These are phyloP conservation scores for Thermoascus crustaceus DNA, from an alignment of 2,329 filamentous ascomycete species.

Conservation along the genomic window DNA sequence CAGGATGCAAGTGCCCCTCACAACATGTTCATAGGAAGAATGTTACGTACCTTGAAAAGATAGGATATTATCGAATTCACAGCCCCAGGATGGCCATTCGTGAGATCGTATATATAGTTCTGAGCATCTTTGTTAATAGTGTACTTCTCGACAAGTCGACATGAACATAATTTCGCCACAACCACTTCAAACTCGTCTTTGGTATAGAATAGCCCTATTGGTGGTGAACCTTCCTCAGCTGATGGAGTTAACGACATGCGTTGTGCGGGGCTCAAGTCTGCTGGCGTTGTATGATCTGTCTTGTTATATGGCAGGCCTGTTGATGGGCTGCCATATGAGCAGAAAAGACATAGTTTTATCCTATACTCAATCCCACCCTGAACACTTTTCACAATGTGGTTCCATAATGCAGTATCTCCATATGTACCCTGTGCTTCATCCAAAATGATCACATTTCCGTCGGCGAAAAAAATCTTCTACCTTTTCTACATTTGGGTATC, in stretches of 20 bases:
- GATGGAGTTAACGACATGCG: no score
- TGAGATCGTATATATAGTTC: conserved; percentile 6
- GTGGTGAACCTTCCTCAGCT: neutral
- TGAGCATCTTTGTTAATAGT: conserved; percentile 6
- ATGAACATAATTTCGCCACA: neutral
- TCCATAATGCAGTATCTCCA: conserved; percentile 2
- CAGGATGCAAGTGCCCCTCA: neutral
- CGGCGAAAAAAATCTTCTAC: no score
- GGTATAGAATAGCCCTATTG: conserved; percentile 4
- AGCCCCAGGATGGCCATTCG: conserved; percentile 9
- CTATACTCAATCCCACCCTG: conserved; percentile 1
- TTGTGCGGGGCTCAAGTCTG: no score
- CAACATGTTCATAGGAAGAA: conserved; percentile 3
- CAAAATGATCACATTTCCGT: conserved; percentile 1
- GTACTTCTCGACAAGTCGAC: conserved; percentile 5
- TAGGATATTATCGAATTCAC: conserved; percentile 4
- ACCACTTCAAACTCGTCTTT: conserved; percentile 3
- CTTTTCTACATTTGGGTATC: no score
- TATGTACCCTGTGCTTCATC: conserved; percentile 1
- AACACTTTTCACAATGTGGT: conserved; percentile 1
- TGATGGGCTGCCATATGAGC: conserved; percentile 11
- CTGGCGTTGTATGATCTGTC: no score
- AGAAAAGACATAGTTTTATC: conserved; percentile 12
- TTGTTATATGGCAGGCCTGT: conserved; percentile 37
- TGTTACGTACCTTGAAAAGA: conserved; percentile 6